A percentile compares a stretch with the other conserved stretches of the same genome.
Conservation (phyloP, 2,329 filamentous ascomycete genomes). For the Alternaria triticina region DNA sequence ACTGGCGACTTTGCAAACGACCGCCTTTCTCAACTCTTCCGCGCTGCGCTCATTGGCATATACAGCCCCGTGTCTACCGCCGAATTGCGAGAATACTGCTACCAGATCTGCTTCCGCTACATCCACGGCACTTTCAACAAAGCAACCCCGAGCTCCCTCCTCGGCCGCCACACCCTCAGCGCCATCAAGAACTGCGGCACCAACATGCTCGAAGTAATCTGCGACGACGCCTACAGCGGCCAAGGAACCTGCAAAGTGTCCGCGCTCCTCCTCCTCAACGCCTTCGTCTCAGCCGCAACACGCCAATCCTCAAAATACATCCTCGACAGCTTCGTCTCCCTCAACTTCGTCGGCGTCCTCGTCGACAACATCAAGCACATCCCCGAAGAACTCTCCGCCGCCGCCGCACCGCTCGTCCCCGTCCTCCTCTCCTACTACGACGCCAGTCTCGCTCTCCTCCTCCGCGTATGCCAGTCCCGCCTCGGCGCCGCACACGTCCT, state of each 20-base stretch:
- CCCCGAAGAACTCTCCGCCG: constrained; percentile 65
- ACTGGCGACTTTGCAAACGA: constrained; percentile 79
- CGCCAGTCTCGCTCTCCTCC: constrained; percentile 79
- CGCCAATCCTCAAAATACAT: constrained; percentile 75
- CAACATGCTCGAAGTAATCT: constrained; percentile 81
- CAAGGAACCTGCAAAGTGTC: constrained; percentile 83
- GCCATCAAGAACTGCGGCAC: constrained; percentile 82
- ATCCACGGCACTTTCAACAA: constrained; percentile 69
- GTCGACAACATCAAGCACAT: constrained; percentile 86
- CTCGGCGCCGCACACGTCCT: constrained; percentile 86
- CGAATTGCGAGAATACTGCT: constrained; percentile 81
- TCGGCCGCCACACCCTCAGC: constrained; percentile 62
- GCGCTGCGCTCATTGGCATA: constrained; percentile 81
- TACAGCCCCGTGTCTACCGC: constrained; percentile 73
- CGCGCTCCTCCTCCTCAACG: constrained; percentile 82
- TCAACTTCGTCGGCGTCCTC: constrained; percentile 90
- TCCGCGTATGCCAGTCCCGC: constrained; percentile 83
- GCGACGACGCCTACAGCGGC: constrained; percentile 90
- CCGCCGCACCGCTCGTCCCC: constrained; percentile 56
- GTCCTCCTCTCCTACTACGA: constrained; percentile 68
- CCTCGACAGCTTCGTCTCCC: constrained; percentile 77
- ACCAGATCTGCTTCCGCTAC: constrained; percentile 89
- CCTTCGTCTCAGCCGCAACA: constrained; percentile 75
- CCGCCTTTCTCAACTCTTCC: constrained; percentile 89
- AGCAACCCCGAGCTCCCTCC: constrained; percentile 44